Evolutionary conservation across 139 green algal genomes (phyloP), one percentile per base, ranked within the genome.

Genomic region (Eudorina sp.): DNA sequence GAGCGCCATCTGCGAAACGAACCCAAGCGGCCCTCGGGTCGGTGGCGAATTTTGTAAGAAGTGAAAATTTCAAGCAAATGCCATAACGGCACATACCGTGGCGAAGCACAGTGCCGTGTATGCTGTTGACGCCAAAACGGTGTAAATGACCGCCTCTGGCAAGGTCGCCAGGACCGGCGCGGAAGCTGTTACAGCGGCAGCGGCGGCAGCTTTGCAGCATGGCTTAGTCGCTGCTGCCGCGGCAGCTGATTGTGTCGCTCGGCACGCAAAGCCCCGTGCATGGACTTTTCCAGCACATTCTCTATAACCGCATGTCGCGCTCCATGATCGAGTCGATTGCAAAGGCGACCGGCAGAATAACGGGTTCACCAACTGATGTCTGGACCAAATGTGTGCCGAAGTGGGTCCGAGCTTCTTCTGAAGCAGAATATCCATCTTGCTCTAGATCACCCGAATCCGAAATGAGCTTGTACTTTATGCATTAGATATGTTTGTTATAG

Each of bases 91-190:
- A 36, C 75, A n/a, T 51, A 85, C 79, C 60, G 27, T 11, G 5
- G 75, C 23, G 21, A 75, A 45, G 55, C 79, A 75, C 16, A 85
- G 79, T 27, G 79, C 79, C 3, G 58, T 75, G 58, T 85, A 85
- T 0, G 58, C 79, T 45, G 58, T 69, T 38, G 53, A 66, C 4
- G 40, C 79, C 51, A 85, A 55, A 4, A 74, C 55, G 58, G 79
- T 75, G 13, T 53, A 43, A 40, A 85, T 75, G 79, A 75, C 79
- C 7, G 27, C 58, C 40, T 74, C 58, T 2, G 79, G 53, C 41
- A 85, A 40, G 11, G 60, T n/a, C 2, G 53, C 27, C 13, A 38
- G 13, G 5, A 19, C 55, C 3, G 75, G 13, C 6, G 51, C 75
- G 5, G 31, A 31, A 34, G 75, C 48, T 31, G 58, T 27, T 6